Base-by-base conservation (phyloP, 1,284 basidiomycete genomes). In the Inonotus obliquus region DNA sequence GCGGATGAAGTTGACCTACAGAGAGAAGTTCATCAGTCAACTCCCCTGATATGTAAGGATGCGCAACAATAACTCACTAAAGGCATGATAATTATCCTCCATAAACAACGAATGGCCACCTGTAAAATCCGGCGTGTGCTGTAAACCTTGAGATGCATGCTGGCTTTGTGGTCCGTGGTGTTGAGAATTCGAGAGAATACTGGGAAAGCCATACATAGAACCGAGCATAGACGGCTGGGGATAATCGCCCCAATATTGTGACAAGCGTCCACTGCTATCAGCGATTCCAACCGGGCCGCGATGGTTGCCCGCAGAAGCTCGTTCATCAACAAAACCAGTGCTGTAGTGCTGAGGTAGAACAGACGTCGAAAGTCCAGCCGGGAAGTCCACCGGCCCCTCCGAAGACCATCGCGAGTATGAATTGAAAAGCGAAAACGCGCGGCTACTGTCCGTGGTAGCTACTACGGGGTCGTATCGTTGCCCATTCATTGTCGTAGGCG, bases 331-430 rank as follows among this genome's bases (percentile, higher is more conserved):
- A 56, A 88, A 74, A 0, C 86, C 86, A 2, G 85, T 87, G 72
- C 85, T 87, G 69, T 88, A 90, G 67, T 85, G 75, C 65, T 87
- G 87, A 0, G 86, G 84, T 51, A 87, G 75, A 45, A 85, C 84
- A 1, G 84, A 84, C 23, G 86, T 87, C 48, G 85, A 83, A 55
- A 87, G 67, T 44, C 79, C 76, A 13, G 76, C 74, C 13, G 77
- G 72, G 63, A 78, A 80, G 35, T 73, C 71, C 45, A 74, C 66
- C 6, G 69, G 64, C 51, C 70, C 68, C 14, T 80, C 79, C 41
- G 75, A 65, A 1, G 79, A 68, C 84, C 84, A 86, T 11, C 81
- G 75, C 60, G 83, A 79, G 63, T 79, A 82, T 38, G 80, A 70
- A 35, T 41, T 52, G 48, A 49, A 63, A 17, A 52, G 44, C 2